phyloP scores from a whole-genome alignment of 768 basidiomycete species.

The Gymnopilus junonius region DNA sequence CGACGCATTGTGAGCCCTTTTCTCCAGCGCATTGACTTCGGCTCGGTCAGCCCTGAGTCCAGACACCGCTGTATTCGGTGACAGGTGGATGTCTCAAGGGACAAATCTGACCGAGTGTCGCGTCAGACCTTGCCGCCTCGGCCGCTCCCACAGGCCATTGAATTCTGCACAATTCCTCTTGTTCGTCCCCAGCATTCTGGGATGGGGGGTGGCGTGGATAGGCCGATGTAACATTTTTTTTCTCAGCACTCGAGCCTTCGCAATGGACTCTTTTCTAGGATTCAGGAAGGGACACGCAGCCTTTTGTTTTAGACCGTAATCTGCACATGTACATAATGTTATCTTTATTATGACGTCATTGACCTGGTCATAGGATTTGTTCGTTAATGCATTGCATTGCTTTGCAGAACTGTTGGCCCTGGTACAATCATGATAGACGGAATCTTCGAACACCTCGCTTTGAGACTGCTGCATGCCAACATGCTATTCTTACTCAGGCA shows the following conservation, averaged over 20 bases:
- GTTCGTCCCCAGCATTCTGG: background rate
- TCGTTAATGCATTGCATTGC: background rate
- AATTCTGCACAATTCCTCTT: background rate
- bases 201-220: background rate
- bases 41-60: background rate
- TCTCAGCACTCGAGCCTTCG: background rate
- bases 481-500: background rate
- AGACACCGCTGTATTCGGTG: background rate
- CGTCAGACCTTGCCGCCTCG: background rate
- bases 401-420: background rate
- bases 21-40: background rate
- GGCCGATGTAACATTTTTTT: background rate
- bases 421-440: background rate
- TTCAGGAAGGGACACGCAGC: background rate
- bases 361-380: background rate
- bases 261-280: background rate
- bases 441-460: background rate
- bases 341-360: background rate
- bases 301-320: background rate
- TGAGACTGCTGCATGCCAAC: background rate
- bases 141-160: background rate
- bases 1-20: background rate
- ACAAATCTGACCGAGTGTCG: background rate
- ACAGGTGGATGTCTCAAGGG: background rate
- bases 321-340: background rate